phyloP scores from a whole-genome alignment of 2,329 filamentous ascomycete species.

The Trichoderma aggressivum region DNA sequence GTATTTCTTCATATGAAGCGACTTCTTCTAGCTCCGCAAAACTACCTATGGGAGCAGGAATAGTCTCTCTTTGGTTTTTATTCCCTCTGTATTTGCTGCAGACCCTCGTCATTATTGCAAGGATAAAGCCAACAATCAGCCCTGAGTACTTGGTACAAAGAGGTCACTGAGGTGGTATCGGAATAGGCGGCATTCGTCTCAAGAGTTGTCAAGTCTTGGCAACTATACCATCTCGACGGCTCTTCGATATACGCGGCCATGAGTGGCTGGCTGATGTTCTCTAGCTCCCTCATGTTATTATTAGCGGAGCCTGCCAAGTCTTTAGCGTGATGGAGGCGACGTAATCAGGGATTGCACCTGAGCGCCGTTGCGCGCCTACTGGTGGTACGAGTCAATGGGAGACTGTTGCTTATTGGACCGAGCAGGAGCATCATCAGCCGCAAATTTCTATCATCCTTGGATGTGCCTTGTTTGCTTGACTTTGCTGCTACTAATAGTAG shows the following conservation, averaged over 20 bases:
- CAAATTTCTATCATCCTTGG: not conserved
- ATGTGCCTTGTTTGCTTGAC: not conserved
- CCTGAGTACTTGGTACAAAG: not conserved
- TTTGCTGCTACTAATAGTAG: not conserved
- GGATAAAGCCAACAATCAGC: not conserved
- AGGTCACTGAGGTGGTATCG: not conserved
- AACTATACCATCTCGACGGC: not conserved
- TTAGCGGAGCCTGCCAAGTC: constrained; percentile 11
- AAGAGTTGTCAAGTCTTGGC: constrained; percentile 12
- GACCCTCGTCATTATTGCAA: not conserved
- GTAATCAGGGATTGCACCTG: constrained; percentile 9
- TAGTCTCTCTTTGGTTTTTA: not conserved
- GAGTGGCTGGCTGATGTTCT: constrained; percentile 13
- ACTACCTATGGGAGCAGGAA: not conserved
- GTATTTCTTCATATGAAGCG: not conserved
- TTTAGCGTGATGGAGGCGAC: constrained; percentile 5
- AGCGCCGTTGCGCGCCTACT: not conserved
- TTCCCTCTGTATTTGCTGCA: not conserved
- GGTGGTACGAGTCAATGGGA: constrained; percentile 2
- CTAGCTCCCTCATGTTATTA: not conserved
- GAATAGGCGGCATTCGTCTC: constrained; percentile 7
- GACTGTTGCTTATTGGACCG: not conserved
- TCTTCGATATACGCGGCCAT: not conserved
- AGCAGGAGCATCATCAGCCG: not conserved
- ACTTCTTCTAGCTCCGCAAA: not conserved